Evolutionary conservation across 2,329 filamentous ascomycete genomes (phyloP).

Genomic region (Chaetomiaceae sp.): DNA sequence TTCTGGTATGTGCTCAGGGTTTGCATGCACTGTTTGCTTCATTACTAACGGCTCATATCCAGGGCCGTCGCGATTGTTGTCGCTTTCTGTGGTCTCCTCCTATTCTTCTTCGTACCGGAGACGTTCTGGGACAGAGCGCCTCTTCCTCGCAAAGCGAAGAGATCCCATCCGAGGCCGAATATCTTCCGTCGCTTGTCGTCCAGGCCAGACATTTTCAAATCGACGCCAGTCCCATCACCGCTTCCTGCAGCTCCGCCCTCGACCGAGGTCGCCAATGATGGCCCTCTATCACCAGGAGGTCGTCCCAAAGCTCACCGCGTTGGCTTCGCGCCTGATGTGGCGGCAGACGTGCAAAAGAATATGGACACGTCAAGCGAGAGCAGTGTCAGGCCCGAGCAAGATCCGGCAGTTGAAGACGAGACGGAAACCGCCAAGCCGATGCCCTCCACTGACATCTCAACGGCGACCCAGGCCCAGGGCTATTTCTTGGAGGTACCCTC

Average conservation of each 20-base stretch:
- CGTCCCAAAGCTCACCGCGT: slow-evolving; percentile 24
- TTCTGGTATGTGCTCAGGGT: slow-evolving; percentile 57
- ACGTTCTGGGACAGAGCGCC: slow-evolving; percentile 93
- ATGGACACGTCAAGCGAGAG: slow-evolving; percentile 2
- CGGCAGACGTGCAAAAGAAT: slow-evolving; percentile 12
- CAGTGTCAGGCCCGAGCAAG: background rate
- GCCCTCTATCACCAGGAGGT: background rate
- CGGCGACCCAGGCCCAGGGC: background rate
- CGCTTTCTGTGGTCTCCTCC: slow-evolving; percentile 59
- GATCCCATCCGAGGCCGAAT: slow-evolving; percentile 29
- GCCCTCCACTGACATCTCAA: background rate
- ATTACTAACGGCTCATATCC: background rate
- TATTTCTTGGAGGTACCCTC: no score
- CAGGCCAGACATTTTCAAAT: slow-evolving; percentile 27
- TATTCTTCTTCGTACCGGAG: slow-evolving; percentile 90
- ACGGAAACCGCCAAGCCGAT: background rate
- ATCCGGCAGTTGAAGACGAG: background rate
- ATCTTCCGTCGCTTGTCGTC: slow-evolving; percentile 46
- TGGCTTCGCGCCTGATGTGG: slow-evolving; percentile 26
- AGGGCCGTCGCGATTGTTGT: slow-evolving; percentile 80
- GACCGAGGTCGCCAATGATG: slow-evolving; percentile 3
- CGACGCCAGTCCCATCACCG: slow-evolving; percentile 7
- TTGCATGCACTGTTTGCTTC: background rate
- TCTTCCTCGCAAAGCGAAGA: slow-evolving; percentile 25
- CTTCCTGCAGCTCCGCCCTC: background rate